phyloP scores from a whole-genome alignment of 2,329 filamentous ascomycete genomes.

The Orbilia blumenaviensis region DNA sequence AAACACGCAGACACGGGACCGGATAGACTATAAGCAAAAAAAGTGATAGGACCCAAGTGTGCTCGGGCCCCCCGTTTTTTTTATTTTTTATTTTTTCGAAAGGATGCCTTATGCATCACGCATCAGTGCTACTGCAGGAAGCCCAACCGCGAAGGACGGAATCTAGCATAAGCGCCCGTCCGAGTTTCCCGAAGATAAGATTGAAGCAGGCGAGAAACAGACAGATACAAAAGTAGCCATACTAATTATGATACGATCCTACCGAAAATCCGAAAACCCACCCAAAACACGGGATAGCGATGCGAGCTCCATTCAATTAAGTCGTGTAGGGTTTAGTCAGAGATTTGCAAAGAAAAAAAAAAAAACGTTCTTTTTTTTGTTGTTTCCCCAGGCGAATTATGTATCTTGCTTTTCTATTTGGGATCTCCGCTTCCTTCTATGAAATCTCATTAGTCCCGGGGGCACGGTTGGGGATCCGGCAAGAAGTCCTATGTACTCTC shows the following conservation, averaged over 20 bases:
- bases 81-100: no score
- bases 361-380: no score
- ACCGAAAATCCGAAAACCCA: background rate
- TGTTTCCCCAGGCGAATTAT: constrained; percentile 16
- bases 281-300: constrained; percentile 37
- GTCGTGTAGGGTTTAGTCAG: constrained; percentile 11
- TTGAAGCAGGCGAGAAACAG: constrained; percentile 37
- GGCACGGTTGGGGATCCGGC: constrained; percentile 52
- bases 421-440: constrained; percentile 31
- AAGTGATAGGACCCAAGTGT: background rate
- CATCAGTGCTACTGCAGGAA: constrained; percentile 13
- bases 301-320: constrained; percentile 3
- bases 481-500: constrained; percentile 5
- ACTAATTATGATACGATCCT: constrained; percentile 6
- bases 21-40: background rate
- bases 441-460: constrained; percentile 52
- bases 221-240: no score
- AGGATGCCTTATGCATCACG: constrained; percentile 16
- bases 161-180: constrained; percentile 53
- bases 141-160: constrained; percentile 39
- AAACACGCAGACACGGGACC: constrained; percentile 15
- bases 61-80: constrained; percentile 29
- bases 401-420: background rate
- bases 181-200: constrained; percentile 51
- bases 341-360: constrained; percentile 19